Evolutionary conservation across 495 filamentous ascomycete species (phyloP).

Genomic region (Penicillium ucsense): DNA sequence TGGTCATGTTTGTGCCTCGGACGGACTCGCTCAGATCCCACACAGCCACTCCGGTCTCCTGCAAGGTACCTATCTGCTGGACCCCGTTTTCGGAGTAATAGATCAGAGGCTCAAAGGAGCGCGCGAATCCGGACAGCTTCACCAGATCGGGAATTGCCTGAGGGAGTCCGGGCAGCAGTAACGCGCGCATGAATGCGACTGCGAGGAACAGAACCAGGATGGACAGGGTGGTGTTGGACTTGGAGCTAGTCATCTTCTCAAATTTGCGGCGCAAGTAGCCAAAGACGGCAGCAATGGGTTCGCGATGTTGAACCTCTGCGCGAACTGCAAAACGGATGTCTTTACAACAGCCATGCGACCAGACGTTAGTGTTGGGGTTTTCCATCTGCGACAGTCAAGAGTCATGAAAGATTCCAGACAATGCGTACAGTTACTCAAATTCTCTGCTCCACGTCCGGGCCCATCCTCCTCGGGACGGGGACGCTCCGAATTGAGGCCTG

Average conservation of each 20-base stretch:
- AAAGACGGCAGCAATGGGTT: slow-evolving; percentile 70
- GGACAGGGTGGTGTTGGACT: slow-evolving; percentile 57
- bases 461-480: slow-evolving; percentile 23
- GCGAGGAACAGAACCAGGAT: slow-evolving; percentile 47
- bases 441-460: slow-evolving; percentile 27
- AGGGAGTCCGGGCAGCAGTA: slow-evolving; percentile 56
- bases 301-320: slow-evolving; percentile 79
- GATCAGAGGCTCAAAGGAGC: slow-evolving; percentile 82
- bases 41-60: slow-evolving; percentile 81
- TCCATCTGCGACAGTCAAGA: slow-evolving; percentile 14
- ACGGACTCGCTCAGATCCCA: slow-evolving; percentile 88
- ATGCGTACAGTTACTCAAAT: slow-evolving; percentile 47
- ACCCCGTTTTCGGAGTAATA: slow-evolving; percentile 85
- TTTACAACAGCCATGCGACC: slow-evolving; percentile 24
- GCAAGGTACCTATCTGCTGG: slow-evolving; percentile 72
- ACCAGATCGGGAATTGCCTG: slow-evolving; percentile 76
- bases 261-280: slow-evolving; percentile 49
- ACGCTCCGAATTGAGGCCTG: slow-evolving; percentile 11
- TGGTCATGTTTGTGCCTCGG: slow-evolving; percentile 80
- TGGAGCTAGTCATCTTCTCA: slow-evolving; percentile 43
- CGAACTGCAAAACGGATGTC: slow-evolving; percentile 80
- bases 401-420: slow-evolving; percentile 9
- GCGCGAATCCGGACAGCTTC: slow-evolving; percentile 78
- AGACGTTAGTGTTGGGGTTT: slow-evolving; percentile 21
- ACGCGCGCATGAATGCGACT: slow-evolving; percentile 47